Evolutionary conservation across 176 grass and related monocot genomes (phyloP), one percentile per base, ranked within the genome.

Genomic region (Aechmea fasciata): DNA sequence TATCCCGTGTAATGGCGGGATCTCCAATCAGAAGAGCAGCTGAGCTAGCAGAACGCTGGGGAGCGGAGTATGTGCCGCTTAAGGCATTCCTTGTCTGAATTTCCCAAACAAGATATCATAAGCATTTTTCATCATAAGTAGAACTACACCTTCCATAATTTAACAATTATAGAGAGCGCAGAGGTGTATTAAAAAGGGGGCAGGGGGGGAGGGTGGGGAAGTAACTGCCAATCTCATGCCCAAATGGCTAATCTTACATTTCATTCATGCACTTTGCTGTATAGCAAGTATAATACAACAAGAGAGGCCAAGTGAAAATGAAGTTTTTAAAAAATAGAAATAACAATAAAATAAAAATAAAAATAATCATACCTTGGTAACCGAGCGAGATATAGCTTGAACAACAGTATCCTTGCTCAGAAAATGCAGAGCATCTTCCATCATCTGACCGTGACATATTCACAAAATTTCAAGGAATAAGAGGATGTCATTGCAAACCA

Each of bases 1-100:
- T 93, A 65, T 99, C 94, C 49, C 88, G 71, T 53, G 87, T 87
- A 78, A 90, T 77, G 51, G 87, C 77, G 79, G 94, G 94, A 83
- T 99, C 94, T 83, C 94, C 94, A 74, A 99, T 88, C 74, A 99
- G 84, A 76, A 99, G 84, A 79, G 94, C 94, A 79, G 94, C 94
- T 73, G 94, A 99, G 76, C 94, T 99, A 77, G 90, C 94, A 70
- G 94, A 99, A 57, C 94, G 82, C 69, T 99, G 94, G 66, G 94
- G 94, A 0, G 94, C 94, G 74, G 94, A 99, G 48, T 99, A 99
- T 77, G 94, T 93, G 55, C 94, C 89, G 77, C 89, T 90, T 86
- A 99, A 85, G 66, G 94, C 94, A 93, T 99, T 99, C 84, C 90
- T 85, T 20, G 94, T 99, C 94, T 99, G 72, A 15, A 51, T 68